Evolutionary conservation across 176 grass and related monocot species (phyloP).

Genomic region (Triticum monococcum): DNA sequence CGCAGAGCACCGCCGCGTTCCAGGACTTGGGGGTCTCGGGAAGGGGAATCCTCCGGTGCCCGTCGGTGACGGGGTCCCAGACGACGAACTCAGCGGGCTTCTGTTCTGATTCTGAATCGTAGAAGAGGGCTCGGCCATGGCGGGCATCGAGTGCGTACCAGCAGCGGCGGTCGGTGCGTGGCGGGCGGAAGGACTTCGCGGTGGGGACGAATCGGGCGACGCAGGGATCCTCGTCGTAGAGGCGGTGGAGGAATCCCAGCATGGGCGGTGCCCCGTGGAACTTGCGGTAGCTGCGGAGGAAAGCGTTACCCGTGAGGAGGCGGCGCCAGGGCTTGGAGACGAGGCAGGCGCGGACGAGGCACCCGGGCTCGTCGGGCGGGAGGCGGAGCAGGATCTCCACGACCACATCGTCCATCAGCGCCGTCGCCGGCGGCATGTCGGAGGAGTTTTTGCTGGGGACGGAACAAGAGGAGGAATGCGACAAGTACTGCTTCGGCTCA

Average conservation of each 20-base stretch:
- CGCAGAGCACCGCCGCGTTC: background rate
- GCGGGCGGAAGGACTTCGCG: background rate
- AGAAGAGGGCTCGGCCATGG: background rate
- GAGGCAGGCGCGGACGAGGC: slow-evolving; percentile 19
- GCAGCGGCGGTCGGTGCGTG: background rate
- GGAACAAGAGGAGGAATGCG: background rate
- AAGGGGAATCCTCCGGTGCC: background rate
- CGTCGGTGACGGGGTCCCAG: background rate
- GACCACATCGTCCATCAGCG: background rate
- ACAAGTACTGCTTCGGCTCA: background rate
- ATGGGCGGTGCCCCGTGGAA: background rate
- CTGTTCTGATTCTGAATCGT: background rate
- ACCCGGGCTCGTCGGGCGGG: background rate
- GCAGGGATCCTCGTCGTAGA: background rate
- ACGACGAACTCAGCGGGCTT: background rate
- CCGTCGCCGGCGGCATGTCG: background rate
- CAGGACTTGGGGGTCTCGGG: background rate
- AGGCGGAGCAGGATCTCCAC: slow-evolving; percentile 16
- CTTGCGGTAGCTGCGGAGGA: background rate
- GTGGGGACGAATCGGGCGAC: background rate
- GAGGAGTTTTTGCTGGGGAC: background rate
- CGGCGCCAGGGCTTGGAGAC: slow-evolving; percentile 19
- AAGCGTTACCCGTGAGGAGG: background rate
- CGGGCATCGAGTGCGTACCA: background rate
- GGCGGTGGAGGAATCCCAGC: slow-evolving; percentile 3